Conservation (phyloP, 1,284 basidiomycete genomes). For the Fomitiporia mediterranea region DNA sequence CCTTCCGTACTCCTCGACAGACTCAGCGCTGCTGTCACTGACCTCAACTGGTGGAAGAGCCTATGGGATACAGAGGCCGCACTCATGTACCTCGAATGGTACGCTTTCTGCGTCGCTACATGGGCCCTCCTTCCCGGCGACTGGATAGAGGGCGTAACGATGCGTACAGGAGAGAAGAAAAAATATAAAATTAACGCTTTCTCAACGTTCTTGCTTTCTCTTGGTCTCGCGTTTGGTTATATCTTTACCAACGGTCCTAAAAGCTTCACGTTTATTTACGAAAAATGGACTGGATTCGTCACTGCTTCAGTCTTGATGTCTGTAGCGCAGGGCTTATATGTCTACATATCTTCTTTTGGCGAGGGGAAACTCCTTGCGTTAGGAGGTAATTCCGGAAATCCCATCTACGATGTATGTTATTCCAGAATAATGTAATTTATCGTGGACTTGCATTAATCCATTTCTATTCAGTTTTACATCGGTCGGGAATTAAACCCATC, state of each 20-base stretch:
- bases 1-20: conserved; percentile 40
- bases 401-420: conserved; percentile 81
- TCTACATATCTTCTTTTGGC: conserved; percentile 73
- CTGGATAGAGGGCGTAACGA: conserved; percentile 71
- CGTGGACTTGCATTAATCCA: conserved; percentile 3
- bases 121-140: conserved; percentile 89
- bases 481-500: conserved; percentile 94
- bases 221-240: conserved; percentile 65
- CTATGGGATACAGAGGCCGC: conserved; percentile 82
- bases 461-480: conserved; percentile 79
- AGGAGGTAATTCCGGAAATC: conserved; percentile 88
- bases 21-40: conserved; percentile 44
- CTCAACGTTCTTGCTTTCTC: conserved; percentile 75
- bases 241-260: conserved; percentile 73
- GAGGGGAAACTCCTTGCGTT: conserved; percentile 73
- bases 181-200: conserved; percentile 97
- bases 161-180: conserved; percentile 77
- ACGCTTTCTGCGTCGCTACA: conserved; percentile 77
- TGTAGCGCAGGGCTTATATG: conserved; percentile 65
- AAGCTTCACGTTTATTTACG: conserved; percentile 85
- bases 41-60: conserved; percentile 57
- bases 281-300: conserved; percentile 88
- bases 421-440: conserved; percentile 9
- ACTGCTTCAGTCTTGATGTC: conserved; percentile 85
- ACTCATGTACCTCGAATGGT: conserved; percentile 84